Conservation (phyloP, 495 filamentous ascomycete genomes). For the Lophiostoma macrostomum region DNA sequence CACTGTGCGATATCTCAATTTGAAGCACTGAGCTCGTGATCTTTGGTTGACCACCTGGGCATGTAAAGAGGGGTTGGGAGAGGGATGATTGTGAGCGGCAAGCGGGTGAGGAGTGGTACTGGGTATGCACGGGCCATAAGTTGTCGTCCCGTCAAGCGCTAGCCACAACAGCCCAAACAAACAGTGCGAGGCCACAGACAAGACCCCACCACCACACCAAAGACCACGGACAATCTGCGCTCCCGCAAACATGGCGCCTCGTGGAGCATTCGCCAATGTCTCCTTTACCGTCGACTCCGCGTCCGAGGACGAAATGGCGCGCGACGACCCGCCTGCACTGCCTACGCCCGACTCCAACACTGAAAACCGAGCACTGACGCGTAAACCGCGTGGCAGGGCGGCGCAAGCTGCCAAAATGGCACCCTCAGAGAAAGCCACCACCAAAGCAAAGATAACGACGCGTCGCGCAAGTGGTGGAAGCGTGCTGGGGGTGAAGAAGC, state of each 20-base stretch:
- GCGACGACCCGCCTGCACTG: conserved; percentile 38
- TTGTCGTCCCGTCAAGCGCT: no score
- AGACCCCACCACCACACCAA: not conserved
- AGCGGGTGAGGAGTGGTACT: not conserved
- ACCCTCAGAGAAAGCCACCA: conserved; percentile 15
- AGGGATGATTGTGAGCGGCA: not conserved
- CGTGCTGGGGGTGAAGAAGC: conserved; percentile 23
- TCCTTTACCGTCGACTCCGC: conserved; percentile 66
- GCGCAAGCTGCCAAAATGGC: conserved; percentile 25
- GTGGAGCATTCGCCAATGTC: conserved; percentile 52
- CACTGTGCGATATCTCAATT: no score
- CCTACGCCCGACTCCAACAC: conserved; percentile 39
- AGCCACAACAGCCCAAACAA: no score
- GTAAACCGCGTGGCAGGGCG: conserved; percentile 26
- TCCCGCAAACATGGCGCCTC: conserved; percentile 50
- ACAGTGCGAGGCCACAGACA: no score
- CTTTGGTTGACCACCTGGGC: no score
- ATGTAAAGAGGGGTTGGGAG: not conserved
- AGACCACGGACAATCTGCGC: not conserved
- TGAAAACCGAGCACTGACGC: conserved; percentile 33
- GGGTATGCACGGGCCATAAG: no score
- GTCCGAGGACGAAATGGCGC: conserved; percentile 56
- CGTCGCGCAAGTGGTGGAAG: conserved; percentile 34
- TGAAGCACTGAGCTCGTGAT: not conserved
- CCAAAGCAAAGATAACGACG: conserved; percentile 25